Evolutionary conservation across 164 flowering plant genomes (phyloP).

Genomic region (Berberis vulgaris): DNA sequence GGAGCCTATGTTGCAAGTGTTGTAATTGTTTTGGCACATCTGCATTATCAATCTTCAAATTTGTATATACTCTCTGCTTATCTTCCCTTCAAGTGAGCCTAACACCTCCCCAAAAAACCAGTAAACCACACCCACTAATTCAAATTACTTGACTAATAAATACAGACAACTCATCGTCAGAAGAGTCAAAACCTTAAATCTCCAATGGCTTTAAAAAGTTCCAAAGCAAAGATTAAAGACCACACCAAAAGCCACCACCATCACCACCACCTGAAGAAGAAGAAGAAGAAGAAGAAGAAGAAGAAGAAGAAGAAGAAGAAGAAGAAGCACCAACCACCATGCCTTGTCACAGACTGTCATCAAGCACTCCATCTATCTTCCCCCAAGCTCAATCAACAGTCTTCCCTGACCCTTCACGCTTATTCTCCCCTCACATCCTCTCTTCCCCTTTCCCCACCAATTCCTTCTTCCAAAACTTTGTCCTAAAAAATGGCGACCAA

Average conservation of each 20-base stretch:
- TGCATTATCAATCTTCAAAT: too few relatives aligned
- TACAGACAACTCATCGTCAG: background rate
- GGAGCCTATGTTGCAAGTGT: too few relatives aligned
- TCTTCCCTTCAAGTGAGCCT: too few relatives aligned
- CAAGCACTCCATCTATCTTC: constrained; percentile 35
- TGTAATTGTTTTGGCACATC: too few relatives aligned
- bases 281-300: too few relatives aligned
- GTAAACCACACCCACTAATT: too few relatives aligned
- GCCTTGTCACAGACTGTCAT: constrained; percentile 2
- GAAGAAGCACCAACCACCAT: background rate
- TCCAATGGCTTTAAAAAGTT: constrained; percentile 22
- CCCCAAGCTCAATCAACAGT: constrained; percentile 53
- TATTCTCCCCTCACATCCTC: constrained; percentile 66
- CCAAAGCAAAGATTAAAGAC: constrained; percentile 1
- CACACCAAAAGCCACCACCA: constrained; percentile 3
- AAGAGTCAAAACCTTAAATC: constrained; percentile 29
- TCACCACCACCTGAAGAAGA: background rate
- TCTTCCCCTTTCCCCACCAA: constrained; percentile 85
- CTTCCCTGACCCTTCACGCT: constrained; percentile 76
- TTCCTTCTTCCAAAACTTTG: constrained; percentile 89
- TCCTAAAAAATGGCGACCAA: constrained; percentile 76
- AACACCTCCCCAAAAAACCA: too few relatives aligned
- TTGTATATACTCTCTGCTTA: too few relatives aligned
- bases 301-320: too few relatives aligned
- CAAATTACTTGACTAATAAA: too few relatives aligned